phyloP scores from a whole-genome alignment of 129 eudicot genomes.

The Flaveria brownii region DNA sequence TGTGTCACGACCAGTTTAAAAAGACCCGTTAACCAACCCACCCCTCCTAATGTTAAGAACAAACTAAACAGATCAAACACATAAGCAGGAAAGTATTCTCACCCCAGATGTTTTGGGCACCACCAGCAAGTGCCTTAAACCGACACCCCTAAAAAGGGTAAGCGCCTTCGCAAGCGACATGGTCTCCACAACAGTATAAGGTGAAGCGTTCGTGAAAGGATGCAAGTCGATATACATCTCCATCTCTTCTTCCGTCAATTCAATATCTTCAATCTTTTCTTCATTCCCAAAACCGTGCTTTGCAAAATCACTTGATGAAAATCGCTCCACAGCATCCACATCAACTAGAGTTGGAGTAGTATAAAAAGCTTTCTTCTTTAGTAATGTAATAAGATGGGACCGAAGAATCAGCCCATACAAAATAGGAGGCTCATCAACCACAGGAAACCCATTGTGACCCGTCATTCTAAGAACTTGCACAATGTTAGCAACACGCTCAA shows the following conservation, averaged over 20 bases:
- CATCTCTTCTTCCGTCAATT: slow-evolving; percentile 74
- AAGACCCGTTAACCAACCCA: neutral
- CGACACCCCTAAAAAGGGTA: slow-evolving; percentile 77
- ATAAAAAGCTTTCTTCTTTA: slow-evolving; percentile 64
- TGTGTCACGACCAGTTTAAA: neutral
- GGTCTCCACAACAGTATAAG: slow-evolving; percentile 86
- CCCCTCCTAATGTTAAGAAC: neutral
- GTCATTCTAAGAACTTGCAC: slow-evolving; percentile 63
- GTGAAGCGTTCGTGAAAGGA: slow-evolving; percentile 81
- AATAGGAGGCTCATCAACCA: slow-evolving; percentile 69
- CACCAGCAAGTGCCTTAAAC: slow-evolving; percentile 80
- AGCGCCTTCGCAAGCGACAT: slow-evolving; percentile 94
- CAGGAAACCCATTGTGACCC: slow-evolving; percentile 89
- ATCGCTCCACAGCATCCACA: slow-evolving; percentile 38
- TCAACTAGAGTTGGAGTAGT: slow-evolving; percentile 34
- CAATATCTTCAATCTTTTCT: slow-evolving; percentile 59
- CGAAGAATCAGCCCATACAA: slow-evolving; percentile 76
- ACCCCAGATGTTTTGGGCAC: slow-evolving; percentile 75
- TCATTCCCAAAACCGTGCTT: slow-evolving; percentile 61
- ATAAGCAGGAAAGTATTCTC: slow-evolving; percentile 24
- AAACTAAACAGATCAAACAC: neutral
- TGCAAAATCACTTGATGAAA: slow-evolving; percentile 77
- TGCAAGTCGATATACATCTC: slow-evolving; percentile 85
- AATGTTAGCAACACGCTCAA: slow-evolving; percentile 74
- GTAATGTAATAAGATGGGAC: slow-evolving; percentile 69